These are phyloP conservation scores for Moesziomyces sp. DNA, from an alignment of 1,284 basidiomycete genomes.

Conservation along the genomic window DNA sequence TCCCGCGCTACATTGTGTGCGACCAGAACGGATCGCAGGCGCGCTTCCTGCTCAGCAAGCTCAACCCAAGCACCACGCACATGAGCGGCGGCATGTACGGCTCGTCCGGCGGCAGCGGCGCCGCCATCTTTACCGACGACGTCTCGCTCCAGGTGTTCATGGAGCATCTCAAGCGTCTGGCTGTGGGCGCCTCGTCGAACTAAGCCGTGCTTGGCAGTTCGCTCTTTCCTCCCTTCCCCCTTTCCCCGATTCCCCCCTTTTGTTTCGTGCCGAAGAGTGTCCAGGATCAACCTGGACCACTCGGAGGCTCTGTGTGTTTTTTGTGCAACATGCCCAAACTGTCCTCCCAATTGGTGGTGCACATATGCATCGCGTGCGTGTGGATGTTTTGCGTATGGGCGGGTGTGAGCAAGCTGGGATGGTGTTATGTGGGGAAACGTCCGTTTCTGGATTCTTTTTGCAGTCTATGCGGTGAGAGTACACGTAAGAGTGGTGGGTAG, in stretches of 20 bases:
- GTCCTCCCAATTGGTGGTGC: too few species aligned
- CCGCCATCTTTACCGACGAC: conserved; percentile 98
- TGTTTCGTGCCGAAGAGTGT: too few species aligned
- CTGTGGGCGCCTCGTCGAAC: conserved; percentile 62
- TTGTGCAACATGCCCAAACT: too few species aligned
- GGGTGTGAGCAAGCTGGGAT: too few species aligned
- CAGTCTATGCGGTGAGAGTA: too few species aligned
- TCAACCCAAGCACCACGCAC: conserved; percentile 98
- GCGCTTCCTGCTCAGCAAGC: conserved; percentile 92
- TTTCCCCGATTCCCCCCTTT: not conserved
- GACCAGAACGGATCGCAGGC: conserved; percentile 98
- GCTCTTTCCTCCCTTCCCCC: not conserved
- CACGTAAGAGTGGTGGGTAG: not conserved
- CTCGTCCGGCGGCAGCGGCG: conserved; percentile 72
- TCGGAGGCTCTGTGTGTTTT: too few species aligned
- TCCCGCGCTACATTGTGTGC: conserved; percentile 96
- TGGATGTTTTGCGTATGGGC: too few species aligned
- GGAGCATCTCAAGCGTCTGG: conserved; percentile 69
- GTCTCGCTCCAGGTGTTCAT: conserved; percentile 72
- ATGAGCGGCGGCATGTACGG: conserved; percentile 78
- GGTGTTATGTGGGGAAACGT: too few species aligned
- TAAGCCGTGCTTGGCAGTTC: conserved; percentile 12
- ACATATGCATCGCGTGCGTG: too few species aligned
- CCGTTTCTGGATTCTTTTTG: too few species aligned
- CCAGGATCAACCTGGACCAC: too few species aligned